phyloP scores from a whole-genome alignment of 2,329 filamentous ascomycete genomes.

The Calonectria montana region DNA sequence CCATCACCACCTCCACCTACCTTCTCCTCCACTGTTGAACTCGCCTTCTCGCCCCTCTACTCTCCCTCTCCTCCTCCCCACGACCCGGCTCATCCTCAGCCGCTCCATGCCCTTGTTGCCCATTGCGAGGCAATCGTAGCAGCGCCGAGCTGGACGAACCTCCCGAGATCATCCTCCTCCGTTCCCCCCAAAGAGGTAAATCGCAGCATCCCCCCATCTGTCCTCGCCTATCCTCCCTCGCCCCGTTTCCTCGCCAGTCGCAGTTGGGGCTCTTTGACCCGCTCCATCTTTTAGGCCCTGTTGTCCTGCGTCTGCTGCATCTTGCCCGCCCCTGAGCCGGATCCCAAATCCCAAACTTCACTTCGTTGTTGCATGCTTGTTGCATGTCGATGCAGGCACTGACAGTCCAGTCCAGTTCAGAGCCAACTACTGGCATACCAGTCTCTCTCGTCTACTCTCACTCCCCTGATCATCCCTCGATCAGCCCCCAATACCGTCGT shows the following conservation, averaged over 20 bases:
- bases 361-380: constrained; percentile 28
- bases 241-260: constrained; percentile 31
- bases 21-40: constrained; percentile 52
- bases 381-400: constrained; percentile 34
- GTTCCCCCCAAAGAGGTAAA: constrained; percentile 44
- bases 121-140: constrained; percentile 54
- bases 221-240: constrained; percentile 30
- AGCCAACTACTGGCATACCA: constrained; percentile 36
- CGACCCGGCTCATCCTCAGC: constrained; percentile 38
- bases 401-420: constrained; percentile 32
- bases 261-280: constrained; percentile 31
- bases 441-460: constrained; percentile 30
- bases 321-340: constrained; percentile 16
- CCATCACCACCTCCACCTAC: constrained; percentile 28
- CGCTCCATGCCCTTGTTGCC: constrained; percentile 50
- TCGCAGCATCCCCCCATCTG: constrained; percentile 24
- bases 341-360: constrained; percentile 11
- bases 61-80: constrained; percentile 43
- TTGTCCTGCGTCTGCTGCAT: constrained; percentile 22
- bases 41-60: constrained; percentile 50
- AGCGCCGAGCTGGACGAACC: constrained; percentile 51
- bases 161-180: constrained; percentile 42
- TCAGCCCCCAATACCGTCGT: constrained; percentile 25
- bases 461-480: constrained; percentile 24
- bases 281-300: constrained; percentile 38